Evolutionary conservation across 768 basidiomycete species (phyloP), one percentile per base, ranked within the genome.

Genomic region (Mrakia blollopis): DNA sequence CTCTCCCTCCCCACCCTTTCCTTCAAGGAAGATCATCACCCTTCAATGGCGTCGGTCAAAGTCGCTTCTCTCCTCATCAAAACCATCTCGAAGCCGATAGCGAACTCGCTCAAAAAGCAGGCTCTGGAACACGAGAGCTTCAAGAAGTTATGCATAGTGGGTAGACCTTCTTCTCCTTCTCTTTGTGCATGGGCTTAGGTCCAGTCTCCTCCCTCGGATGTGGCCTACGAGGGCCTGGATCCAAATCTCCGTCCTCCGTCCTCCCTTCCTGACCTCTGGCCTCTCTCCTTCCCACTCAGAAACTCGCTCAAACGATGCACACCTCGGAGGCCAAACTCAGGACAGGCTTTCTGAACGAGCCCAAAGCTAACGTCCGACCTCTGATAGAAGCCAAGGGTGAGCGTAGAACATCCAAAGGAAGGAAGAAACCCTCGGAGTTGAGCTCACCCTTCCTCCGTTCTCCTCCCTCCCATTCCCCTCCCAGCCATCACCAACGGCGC

Each of bases 401-500:
- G 44, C 21, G 21, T 25, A 13, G 5, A 39, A 69, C 68, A 13
- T 21, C 25, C 68, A 41, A 6, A 37, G 8, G n/a, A 16, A 50
- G 69, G 32, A 54, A 8, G 32, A 9, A 32, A 28, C 14, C 11
- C 39, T 11, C 0, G 3, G 32, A 7, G 35, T 73, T 28, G 57
- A 73, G n/a, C 60, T 73, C 54, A 18, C 57, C 8, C 18, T n/a
- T 16, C 41, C 18, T 28, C 23, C 60, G 37, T 37, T 61, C 25
- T 47, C 57, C 21, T 74, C 11, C 60, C 23, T 13, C 41, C 47
- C 47, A 32, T 25, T 60, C 37, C 30, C 32, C 13, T 25, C 79
- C 92, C 91, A 77, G 92, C 92, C 0, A 91, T 94, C 77, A 91
- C 93, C 77, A 92, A 91, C 80, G 92, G 92, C 30, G 91, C 92